Conservation (phyloP, 768 basidiomycete genomes). For the Russula olivacea region DNA sequence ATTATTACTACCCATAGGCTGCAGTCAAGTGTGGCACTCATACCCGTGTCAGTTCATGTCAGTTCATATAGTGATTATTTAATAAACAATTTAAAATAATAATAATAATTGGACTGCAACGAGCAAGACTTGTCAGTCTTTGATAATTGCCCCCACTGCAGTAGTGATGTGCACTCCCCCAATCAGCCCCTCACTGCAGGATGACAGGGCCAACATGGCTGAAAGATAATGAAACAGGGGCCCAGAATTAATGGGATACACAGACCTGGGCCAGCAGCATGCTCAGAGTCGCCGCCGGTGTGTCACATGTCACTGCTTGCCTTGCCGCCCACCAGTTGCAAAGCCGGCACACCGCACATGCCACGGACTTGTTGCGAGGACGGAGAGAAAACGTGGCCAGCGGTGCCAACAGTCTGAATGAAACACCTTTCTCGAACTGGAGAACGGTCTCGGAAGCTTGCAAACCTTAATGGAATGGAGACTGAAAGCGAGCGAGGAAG, state of each 20-base stretch:
- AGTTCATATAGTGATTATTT: no score
- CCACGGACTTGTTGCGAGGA: not conserved
- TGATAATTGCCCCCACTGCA: not conserved
- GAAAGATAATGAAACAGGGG: not conserved
- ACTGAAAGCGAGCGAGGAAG: not conserved
- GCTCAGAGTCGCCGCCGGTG: not conserved
- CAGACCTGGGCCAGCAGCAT: not conserved
- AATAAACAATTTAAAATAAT: no score
- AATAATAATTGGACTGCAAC: no score
- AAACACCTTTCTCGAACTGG: not conserved
- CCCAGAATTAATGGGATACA: not conserved
- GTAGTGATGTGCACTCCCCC: not conserved
- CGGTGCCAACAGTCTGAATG: not conserved
- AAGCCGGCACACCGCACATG: no score
- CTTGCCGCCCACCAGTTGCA: not conserved
- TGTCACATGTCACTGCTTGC: not conserved
- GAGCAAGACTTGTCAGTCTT: not conserved
- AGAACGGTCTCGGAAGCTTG: not conserved
- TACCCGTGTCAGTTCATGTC: no score
- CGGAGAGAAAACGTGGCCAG: not conserved
- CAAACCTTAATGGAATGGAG: not conserved
- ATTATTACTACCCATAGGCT: no score
- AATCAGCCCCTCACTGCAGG: not conserved
- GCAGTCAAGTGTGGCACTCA: no score
- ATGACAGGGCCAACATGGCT: not conserved